phyloP scores from a whole-genome alignment of 2,329 filamentous ascomycete species.

The Mycosphaerella sp. region DNA sequence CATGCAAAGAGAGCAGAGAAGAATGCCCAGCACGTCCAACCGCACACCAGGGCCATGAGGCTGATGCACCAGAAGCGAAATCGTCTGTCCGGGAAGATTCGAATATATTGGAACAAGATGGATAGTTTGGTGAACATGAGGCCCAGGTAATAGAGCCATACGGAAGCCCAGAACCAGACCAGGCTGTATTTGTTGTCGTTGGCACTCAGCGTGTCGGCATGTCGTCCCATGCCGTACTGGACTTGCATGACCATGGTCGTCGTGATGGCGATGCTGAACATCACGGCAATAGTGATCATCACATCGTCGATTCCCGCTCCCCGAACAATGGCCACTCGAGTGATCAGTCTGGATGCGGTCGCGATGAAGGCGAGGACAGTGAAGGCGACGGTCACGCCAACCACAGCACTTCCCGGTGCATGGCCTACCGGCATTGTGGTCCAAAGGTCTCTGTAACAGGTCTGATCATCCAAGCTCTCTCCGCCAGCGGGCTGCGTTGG shows the following conservation, averaged over 20 bases:
- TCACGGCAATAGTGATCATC: slow-evolving; percentile 18
- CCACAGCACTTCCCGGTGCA: slow-evolving; percentile 24
- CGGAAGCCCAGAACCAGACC: slow-evolving; percentile 24
- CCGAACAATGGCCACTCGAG: slow-evolving; percentile 21
- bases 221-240: slow-evolving; percentile 27
- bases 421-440: slow-evolving; percentile 16
- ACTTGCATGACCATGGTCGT: slow-evolving; percentile 24
- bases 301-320: slow-evolving; percentile 25
- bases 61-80: slow-evolving; percentile 26
- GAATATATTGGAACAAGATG: slow-evolving; percentile 33
- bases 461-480: too few relatives aligned
- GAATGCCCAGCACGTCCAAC: slow-evolving; percentile 29
- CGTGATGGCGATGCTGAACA: slow-evolving; percentile 18
- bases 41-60: slow-evolving; percentile 26
- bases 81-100: slow-evolving; percentile 29
- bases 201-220: slow-evolving; percentile 14
- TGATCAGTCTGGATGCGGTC: slow-evolving; percentile 20
- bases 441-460: neutral
- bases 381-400: slow-evolving; percentile 24
- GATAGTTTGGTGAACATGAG: slow-evolving; percentile 31
- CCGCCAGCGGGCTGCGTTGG: too few relatives aligned
- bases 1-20: slow-evolving; percentile 30
- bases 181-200: slow-evolving; percentile 19
- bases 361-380: slow-evolving; percentile 22
- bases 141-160: slow-evolving; percentile 26